Percentiles rank a stretch among this genome's conserved stretches.
These are phyloP conservation scores for Colletotrichum sp. DNA, from an alignment of 2,329 filamentous ascomycete genomes.

Conservation along the genomic window DNA sequence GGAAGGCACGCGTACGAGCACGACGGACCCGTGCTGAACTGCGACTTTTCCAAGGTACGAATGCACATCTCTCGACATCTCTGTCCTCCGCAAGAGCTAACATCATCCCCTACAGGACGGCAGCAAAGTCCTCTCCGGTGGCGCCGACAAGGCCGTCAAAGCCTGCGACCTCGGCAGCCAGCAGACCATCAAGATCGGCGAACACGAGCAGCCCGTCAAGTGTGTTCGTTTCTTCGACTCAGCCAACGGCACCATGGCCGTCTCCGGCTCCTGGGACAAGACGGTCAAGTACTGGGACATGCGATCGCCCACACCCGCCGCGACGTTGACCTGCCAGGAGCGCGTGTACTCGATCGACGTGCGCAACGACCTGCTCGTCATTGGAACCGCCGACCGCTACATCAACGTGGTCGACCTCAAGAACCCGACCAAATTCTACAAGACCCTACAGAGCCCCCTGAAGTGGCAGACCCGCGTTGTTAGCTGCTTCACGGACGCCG, in stretches of 20 bases:
- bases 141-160: slow-evolving; percentile 89
- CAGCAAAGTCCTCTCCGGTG: slow-evolving; percentile 83
- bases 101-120: slow-evolving; percentile 70
- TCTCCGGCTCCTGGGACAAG: slow-evolving; percentile 94
- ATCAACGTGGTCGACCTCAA: slow-evolving; percentile 94
- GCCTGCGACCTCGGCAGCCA: slow-evolving; percentile 80
- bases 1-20: slow-evolving; percentile 88
- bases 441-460: slow-evolving; percentile 91
- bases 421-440: slow-evolving; percentile 90
- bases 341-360: slow-evolving; percentile 93
- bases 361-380: slow-evolving; percentile 83
- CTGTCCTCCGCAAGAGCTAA: not conserved
- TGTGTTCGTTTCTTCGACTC: slow-evolving; percentile 79
- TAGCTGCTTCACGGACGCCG: slow-evolving; percentile 91
- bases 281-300: slow-evolving; percentile 90
- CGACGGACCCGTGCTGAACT: slow-evolving; percentile 81
- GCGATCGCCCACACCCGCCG: slow-evolving; percentile 68
- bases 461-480: slow-evolving; percentile 98
- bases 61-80: not conserved
- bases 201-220: slow-evolving; percentile 84
- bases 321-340: slow-evolving; percentile 72
- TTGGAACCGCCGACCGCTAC: slow-evolving; percentile 93
- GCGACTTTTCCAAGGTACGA: slow-evolving; percentile 86
- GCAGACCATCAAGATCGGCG: slow-evolving; percentile 75
- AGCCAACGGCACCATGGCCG: slow-evolving; percentile 77